Base-by-base conservation (phyloP, 23 red algal species). In the Gracilariopsis chorda region DNA sequence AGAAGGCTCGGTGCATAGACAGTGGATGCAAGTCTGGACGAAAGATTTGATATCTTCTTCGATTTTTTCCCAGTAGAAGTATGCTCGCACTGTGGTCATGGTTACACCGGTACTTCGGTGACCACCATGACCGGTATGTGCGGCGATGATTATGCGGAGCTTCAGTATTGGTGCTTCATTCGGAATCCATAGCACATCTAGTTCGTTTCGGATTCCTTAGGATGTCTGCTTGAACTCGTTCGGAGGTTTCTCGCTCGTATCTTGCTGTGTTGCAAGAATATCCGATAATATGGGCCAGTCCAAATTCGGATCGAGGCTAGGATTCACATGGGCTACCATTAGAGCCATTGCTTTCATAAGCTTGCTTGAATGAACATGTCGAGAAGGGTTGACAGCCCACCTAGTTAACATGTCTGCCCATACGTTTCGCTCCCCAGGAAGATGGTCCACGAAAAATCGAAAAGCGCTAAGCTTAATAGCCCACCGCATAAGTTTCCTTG, bases 401-500 rank as follows among this genome's bases (percentile, higher is more conserved):
- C 78, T 51, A 1, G 6, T 60, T n/a, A n/a, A n/a, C n/a, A n/a
- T n/a, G n/a, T n/a, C n/a, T n/a, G n/a, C n/a, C n/a, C n/a, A n/a
- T n/a, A 61, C 53, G 34, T 61, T 82, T 3, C 4, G 0, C 16
- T 61, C 78, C 10, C 51, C 55, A 10, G 78, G 7, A 19, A 82
- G 41, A 33, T 82, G 78, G 13, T 61, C 14, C 8, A 86, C 27
- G 19, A 41, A 23, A 21, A 41, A 70, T 2, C 41, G 14, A 70
- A 70, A 86, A 7, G 9, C 48, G 20, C 30, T 24, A 12, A 87
- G 43, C 48, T 52, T 87, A n/a, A 87, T 87, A 3, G 62, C 45
- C 83, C 83, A 87, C 10, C 83, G 2, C 63, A 53, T 64, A 68
- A 76, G 35, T n/a, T 71, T 51, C 23, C 48, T 87, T 19, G 62